A percentile compares a stretch with the other conserved stretches of the same genome.
phyloP scores from a whole-genome alignment of 768 basidiomycete genomes.

The Lyophyllum shimeji region DNA sequence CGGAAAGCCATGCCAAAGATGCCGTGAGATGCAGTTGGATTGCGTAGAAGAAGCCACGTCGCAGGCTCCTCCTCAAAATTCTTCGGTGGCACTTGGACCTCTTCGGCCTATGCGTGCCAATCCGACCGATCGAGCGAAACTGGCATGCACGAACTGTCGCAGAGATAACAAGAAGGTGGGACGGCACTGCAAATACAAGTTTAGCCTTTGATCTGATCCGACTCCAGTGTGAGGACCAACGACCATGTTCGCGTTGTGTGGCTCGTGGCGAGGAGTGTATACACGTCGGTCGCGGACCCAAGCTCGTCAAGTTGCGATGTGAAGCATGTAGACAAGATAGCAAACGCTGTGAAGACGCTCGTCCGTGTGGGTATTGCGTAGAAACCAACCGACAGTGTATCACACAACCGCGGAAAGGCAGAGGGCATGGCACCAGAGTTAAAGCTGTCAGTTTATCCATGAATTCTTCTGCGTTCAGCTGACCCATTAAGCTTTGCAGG shows the following conservation, averaged over 20 bases:
- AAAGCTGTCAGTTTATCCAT: conserved; percentile 56
- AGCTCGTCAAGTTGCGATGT: conserved; percentile 59
- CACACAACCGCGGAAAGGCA: conserved; percentile 49
- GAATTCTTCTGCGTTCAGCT: neutral
- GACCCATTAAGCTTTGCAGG: conserved; percentile 31
- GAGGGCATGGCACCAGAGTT: conserved; percentile 59
- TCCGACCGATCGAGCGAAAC: conserved; percentile 50
- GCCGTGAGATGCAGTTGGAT: conserved; percentile 48
- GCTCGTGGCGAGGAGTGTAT: conserved; percentile 54
- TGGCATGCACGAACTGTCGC: conserved; percentile 60
- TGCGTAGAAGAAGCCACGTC: conserved; percentile 44
- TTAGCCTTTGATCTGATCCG: conserved; percentile 3
- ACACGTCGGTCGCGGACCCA: conserved; percentile 54
- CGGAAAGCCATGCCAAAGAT: conserved; percentile 50
- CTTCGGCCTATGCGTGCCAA: conserved; percentile 27
- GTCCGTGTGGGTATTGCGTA: conserved; percentile 55
- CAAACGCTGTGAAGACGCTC: conserved; percentile 57
- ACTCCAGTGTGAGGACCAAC: conserved; percentile 58
- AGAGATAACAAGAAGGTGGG: conserved; percentile 66
- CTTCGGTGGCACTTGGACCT: conserved; percentile 16
- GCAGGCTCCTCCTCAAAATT: conserved; percentile 22
- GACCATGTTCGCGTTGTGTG: conserved; percentile 61
- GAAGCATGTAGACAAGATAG: conserved; percentile 56
- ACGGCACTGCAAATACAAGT: conserved; percentile 1
- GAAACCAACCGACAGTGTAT: conserved; percentile 48